A percentile compares a stretch with the other conserved stretches of the same genome.
Evolutionary conservation across 75 land plant genomes (phyloP).

Genomic region (Cryptomeria japonica): DNA sequence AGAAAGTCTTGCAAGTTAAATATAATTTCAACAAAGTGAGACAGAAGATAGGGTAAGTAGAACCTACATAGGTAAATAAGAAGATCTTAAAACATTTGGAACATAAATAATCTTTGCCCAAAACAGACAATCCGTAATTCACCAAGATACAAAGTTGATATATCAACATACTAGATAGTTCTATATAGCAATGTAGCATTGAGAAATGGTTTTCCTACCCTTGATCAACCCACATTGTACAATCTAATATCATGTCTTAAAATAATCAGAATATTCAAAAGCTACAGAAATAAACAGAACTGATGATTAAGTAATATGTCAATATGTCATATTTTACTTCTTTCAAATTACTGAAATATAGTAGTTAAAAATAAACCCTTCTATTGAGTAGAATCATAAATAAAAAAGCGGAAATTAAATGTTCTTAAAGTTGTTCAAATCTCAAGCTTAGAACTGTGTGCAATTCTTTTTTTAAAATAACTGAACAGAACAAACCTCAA

Average conservation of each 20-base stretch:
- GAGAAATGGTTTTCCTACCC: not conserved
- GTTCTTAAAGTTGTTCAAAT: too few species aligned
- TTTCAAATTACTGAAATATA: not conserved
- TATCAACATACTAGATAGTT: not conserved
- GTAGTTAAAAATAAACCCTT: not conserved
- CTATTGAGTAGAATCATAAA: not conserved
- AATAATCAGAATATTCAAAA: not conserved
- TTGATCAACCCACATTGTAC: not conserved
- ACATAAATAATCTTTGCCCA: not conserved
- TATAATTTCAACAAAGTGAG: not conserved
- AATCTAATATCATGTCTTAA: not conserved
- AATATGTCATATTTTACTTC: not conserved
- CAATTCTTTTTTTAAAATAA: not conserved
- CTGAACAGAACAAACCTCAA: slow-evolving; percentile 60
- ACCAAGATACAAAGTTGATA: not conserved
- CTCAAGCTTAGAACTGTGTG: not conserved
- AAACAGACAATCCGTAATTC: not conserved
- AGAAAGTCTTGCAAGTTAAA: not conserved
- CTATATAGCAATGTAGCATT: not conserved
- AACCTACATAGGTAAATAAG: not conserved
- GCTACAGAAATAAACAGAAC: not conserved
- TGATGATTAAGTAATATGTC: not conserved
- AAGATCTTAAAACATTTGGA: not conserved
- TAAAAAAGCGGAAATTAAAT: not conserved
- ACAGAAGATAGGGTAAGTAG: not conserved